Evolutionary conservation across 495 filamentous ascomycete species (phyloP).

Genomic region (Neurospora terricola): DNA sequence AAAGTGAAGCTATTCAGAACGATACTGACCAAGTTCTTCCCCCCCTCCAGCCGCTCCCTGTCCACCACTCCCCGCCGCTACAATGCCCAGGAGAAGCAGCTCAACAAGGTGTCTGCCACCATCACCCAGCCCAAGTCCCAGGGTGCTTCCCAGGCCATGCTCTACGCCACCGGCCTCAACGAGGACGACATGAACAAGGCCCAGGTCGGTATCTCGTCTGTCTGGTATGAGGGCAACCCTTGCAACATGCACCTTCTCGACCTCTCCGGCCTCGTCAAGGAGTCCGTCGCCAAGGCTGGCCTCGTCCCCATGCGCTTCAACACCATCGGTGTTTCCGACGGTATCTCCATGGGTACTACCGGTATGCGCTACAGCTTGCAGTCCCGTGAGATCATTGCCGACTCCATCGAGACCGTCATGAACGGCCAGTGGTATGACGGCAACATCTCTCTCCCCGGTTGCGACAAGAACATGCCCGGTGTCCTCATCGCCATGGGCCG

Average conservation of each 20-base stretch:
- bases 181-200: slow-evolving; percentile 85
- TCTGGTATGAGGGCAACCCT: slow-evolving; percentile 85
- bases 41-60: slow-evolving; percentile 27
- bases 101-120: slow-evolving; percentile 73
- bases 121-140: slow-evolving; percentile 96
- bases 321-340: slow-evolving; percentile 89
- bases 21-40: not conserved
- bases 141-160: slow-evolving; percentile 97
- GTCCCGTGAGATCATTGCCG: slow-evolving; percentile 90
- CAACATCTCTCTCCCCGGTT: slow-evolving; percentile 96
- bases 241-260: slow-evolving; percentile 98
- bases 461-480: slow-evolving; percentile 99
- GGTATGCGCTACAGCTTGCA: slow-evolving; percentile 95
- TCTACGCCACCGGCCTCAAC: slow-evolving; percentile 84
- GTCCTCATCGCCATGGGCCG: slow-evolving; percentile 96
- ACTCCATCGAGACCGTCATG: slow-evolving; percentile 98
- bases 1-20: not conserved
- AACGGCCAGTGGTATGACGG: slow-evolving; percentile 98
- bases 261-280: slow-evolving; percentile 69
- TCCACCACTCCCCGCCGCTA: slow-evolving; percentile 28
- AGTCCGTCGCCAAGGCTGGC: slow-evolving; percentile 73
- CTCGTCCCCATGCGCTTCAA: slow-evolving; percentile 90
- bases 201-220: slow-evolving; percentile 91
- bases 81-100: slow-evolving; percentile 34
- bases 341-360: slow-evolving; percentile 69